phyloP scores from a whole-genome alignment of 2,329 filamentous ascomycete species.

The Mycogone perniciosa region DNA sequence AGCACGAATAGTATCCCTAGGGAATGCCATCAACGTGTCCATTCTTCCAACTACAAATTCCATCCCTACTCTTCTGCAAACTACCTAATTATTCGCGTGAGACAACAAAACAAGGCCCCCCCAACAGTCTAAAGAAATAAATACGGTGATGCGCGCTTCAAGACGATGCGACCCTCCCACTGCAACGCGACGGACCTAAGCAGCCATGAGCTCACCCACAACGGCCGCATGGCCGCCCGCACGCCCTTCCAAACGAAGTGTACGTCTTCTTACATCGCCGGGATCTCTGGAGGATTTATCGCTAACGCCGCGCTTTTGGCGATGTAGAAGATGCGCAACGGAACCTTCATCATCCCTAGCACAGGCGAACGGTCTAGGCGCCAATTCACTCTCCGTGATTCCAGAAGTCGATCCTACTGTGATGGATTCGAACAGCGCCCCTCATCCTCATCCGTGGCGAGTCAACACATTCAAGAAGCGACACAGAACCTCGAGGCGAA shows the following conservation, averaged over 20 bases:
- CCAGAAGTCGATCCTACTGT: slow-evolving; percentile 26
- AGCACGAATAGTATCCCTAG: no score
- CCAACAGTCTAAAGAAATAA: no score
- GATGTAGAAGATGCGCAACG: slow-evolving; percentile 66
- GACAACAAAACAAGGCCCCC: no score
- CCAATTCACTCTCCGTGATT: slow-evolving; percentile 66
- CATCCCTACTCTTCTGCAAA: no score
- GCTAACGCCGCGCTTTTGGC: not conserved
- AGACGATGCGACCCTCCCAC: slow-evolving; percentile 8
- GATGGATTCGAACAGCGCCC: slow-evolving; percentile 16
- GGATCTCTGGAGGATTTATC: no score
- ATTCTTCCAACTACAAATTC: no score
- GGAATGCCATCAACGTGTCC: no score
- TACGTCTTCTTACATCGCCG: slow-evolving; percentile 21
- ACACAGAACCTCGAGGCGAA: slow-evolving; percentile 18
- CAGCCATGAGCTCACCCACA: slow-evolving; percentile 34
- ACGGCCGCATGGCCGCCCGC: slow-evolving; percentile 35
- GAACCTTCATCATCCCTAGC: slow-evolving; percentile 77
- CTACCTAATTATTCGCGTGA: no score
- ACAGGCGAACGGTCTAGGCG: slow-evolving; percentile 81
- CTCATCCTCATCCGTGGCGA: slow-evolving; percentile 15
- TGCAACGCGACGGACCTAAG: slow-evolving; percentile 27
- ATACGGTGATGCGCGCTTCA: not conserved
- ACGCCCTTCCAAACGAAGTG: slow-evolving; percentile 41
- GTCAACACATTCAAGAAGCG: slow-evolving; percentile 13